Conservation (phyloP, 2,329 filamentous ascomycete species). For the Stromatinia cepivora region DNA sequence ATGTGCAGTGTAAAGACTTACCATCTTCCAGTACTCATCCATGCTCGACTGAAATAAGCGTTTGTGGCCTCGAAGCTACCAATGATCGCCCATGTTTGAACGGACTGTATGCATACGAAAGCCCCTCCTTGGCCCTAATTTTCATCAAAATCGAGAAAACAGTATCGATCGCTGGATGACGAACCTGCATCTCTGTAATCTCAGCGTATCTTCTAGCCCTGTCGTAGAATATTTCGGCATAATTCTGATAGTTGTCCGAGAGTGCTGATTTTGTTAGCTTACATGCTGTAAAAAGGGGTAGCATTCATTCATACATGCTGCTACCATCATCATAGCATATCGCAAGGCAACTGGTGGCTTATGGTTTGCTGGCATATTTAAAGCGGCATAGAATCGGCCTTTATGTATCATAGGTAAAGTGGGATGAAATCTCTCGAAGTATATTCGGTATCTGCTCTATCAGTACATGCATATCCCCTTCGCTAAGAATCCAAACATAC, state of each 20-base stretch:
- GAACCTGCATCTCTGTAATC: constrained; percentile 75
- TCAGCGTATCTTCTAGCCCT: constrained; percentile 81
- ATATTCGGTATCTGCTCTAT: constrained; percentile 62
- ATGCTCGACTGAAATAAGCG: constrained; percentile 82
- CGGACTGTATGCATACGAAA: constrained; percentile 76
- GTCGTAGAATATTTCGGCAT: constrained; percentile 78
- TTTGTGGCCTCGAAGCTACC: constrained; percentile 78
- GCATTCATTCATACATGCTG: constrained; percentile 49
- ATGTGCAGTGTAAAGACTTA: background rate
- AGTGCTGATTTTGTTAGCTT: constrained; percentile 43
- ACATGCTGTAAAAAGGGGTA: background rate
- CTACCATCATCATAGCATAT: constrained; percentile 86
- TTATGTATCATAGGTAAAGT: constrained; percentile 77
- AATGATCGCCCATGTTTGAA: constrained; percentile 77
- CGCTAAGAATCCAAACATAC: constrained; percentile 47
- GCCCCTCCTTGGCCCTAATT: constrained; percentile 69
- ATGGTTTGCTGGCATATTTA: constrained; percentile 70
- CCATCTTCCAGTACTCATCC: constrained; percentile 74
- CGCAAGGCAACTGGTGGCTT: constrained; percentile 80
- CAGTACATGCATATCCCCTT: constrained; percentile 18
- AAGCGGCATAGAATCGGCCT: constrained; percentile 70
- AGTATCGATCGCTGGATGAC: constrained; percentile 23
- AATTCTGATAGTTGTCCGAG: constrained; percentile 68
- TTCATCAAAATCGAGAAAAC: background rate
- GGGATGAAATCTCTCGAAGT: constrained; percentile 73